Evolutionary conservation across 768 basidiomycete genomes (phyloP).

Genomic region (Lactarius psammicola): DNA sequence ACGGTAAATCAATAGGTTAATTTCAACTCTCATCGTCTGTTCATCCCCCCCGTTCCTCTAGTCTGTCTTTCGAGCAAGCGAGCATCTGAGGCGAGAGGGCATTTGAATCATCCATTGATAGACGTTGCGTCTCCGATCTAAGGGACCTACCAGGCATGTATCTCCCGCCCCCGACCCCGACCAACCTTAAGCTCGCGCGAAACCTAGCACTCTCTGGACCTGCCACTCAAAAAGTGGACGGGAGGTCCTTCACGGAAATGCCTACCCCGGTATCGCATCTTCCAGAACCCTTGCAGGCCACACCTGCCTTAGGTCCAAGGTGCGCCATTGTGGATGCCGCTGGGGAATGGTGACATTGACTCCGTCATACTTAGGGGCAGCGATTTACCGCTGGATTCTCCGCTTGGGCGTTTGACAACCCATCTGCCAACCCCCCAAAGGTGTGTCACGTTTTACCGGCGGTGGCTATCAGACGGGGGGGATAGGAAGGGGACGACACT

Average conservation of each 20-base stretch:
- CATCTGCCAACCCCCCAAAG: constrained; percentile 39
- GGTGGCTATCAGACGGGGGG: neutral
- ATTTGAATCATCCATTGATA: neutral
- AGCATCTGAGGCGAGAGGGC: neutral
- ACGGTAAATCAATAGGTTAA: constrained; percentile 7
- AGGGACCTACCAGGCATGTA: constrained; percentile 11
- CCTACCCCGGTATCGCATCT: neutral
- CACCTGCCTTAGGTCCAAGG: constrained; percentile 13
- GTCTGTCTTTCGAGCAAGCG: neutral
- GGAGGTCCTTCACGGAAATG: neutral
- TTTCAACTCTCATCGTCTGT: constrained; percentile 20
- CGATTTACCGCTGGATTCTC: constrained; percentile 18
- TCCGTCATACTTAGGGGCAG: neutral
- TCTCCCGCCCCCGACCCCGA: constrained; percentile 1
- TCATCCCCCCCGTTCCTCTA: neutral
- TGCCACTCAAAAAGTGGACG: neutral
- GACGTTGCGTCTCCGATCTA: neutral
- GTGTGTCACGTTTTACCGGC: constrained; percentile 29
- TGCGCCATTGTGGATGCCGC: neutral
- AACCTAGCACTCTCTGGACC: neutral
- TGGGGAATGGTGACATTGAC: neutral
- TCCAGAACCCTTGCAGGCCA: constrained; percentile 10
- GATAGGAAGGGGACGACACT: neutral
- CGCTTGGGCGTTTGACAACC: constrained; percentile 24
- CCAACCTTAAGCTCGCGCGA: constrained; percentile 1